Percentiles rank a stretch among this genome's conserved stretches.
Evolutionary conservation across 2,329 filamentous ascomycete species (phyloP).

Genomic region (Pseudocercospora vitis): DNA sequence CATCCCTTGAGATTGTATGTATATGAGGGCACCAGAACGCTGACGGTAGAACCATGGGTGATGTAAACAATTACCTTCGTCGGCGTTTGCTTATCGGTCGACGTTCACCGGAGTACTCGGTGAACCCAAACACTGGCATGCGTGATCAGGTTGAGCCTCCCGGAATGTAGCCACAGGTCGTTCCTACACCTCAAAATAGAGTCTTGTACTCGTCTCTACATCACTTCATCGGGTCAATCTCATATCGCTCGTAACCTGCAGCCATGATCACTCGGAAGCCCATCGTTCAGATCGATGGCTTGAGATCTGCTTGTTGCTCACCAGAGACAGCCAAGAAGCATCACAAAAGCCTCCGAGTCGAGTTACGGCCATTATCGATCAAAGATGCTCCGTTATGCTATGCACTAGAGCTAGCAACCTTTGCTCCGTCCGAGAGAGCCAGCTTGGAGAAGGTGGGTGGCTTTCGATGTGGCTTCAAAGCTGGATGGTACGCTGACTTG

Average conservation of each 20-base stretch:
- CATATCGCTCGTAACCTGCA: background rate
- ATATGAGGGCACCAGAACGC: no score
- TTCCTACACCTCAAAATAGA: background rate
- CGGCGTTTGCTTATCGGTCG: background rate
- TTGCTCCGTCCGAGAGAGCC: constrained; percentile 5
- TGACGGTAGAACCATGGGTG: no score
- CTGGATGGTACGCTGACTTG: background rate
- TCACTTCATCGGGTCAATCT: background rate
- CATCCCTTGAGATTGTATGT: no score
- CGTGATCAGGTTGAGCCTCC: background rate
- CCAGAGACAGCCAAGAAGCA: background rate
- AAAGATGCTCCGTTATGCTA: constrained; percentile 7
- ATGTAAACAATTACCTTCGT: background rate
- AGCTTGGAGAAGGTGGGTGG: constrained; percentile 5
- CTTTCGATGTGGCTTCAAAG: background rate
- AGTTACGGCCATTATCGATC: background rate
- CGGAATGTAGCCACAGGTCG: constrained; percentile 3
- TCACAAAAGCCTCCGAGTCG: background rate
- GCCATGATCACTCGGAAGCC: constrained; percentile 6
- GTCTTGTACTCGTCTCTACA: background rate
- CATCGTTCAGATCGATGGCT: background rate
- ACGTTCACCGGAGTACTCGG: background rate
- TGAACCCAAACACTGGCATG: background rate
- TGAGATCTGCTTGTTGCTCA: constrained; percentile 1
- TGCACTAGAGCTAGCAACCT: constrained; percentile 2